Conservation (phyloP, 768 basidiomycete species). For the Naganishia vaughanmartiniae region DNA sequence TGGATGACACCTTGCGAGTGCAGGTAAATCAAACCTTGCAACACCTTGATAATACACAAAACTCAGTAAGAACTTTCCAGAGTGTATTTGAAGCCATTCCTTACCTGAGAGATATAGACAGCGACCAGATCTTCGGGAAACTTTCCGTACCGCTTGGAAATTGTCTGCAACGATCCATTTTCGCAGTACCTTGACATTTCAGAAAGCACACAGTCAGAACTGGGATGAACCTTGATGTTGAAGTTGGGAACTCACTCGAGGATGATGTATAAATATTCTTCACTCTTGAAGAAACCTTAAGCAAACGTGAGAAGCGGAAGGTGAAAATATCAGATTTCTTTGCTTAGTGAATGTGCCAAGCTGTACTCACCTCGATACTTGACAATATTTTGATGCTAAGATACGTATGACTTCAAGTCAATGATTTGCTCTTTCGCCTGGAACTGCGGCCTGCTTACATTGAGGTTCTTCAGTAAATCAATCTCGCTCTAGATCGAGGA, state of each 20-base stretch:
- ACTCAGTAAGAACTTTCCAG: neutral
- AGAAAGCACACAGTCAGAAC: neutral
- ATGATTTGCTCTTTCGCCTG: too few relatives aligned
- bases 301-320: neutral
- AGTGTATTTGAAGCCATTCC: neutral
- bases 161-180: slow-evolving; percentile 92
- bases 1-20: slow-evolving; percentile 99
- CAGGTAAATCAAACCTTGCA: slow-evolving; percentile 91
- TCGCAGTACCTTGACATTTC: slow-evolving; percentile 73
- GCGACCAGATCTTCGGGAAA: slow-evolving; percentile 96
- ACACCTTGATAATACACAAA: slow-evolving; percentile 55
- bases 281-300: slow-evolving; percentile 84
- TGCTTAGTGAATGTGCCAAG: too few relatives aligned
- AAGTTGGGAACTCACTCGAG: slow-evolving; percentile 65
- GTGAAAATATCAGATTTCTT: neutral
- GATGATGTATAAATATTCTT: slow-evolving; percentile 92
- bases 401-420: slow-evolving; percentile 2
- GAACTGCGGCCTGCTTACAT: slow-evolving; percentile 59
- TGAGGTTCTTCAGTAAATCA: slow-evolving; percentile 92
- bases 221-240: neutral
- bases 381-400: slow-evolving; percentile 91
- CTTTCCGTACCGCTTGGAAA: slow-evolving; percentile 95
- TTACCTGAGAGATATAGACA: slow-evolving; percentile 82
- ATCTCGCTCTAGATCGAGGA: slow-evolving; percentile 75
- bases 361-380: slow-evolving; percentile 69